Evolutionary conservation across 495 filamentous ascomycete species (phyloP).

Genomic region (Cercophora samala): DNA sequence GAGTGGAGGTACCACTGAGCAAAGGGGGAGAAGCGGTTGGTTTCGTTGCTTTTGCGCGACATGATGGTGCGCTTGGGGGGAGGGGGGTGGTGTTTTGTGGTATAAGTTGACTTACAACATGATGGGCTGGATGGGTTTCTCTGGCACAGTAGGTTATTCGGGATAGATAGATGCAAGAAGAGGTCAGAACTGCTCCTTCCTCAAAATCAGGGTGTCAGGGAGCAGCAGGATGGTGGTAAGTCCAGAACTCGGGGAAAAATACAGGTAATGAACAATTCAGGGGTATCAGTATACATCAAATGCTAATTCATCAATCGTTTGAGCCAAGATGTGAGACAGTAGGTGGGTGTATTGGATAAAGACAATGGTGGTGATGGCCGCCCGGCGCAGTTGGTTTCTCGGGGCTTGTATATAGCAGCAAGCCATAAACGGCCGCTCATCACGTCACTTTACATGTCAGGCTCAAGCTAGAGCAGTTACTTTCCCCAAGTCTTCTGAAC

Average conservation of each 20-base stretch:
- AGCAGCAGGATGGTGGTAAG: background rate
- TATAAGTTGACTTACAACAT: slow-evolving; percentile 11
- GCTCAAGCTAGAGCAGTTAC: background rate
- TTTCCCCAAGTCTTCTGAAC: background rate
- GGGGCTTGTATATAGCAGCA: background rate
- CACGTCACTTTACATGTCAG: background rate
- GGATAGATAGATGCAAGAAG: background rate
- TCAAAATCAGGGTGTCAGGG: background rate
- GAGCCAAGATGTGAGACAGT: background rate
- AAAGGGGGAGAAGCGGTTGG: slow-evolving; percentile 24
- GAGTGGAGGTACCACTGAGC: slow-evolving; percentile 24
- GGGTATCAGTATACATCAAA: background rate
- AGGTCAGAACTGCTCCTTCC: background rate
- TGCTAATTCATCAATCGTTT: background rate
- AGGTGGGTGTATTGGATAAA: background rate
- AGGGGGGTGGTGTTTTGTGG: slow-evolving; percentile 2
- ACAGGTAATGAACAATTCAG: background rate
- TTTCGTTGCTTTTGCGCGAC: slow-evolving; percentile 28
- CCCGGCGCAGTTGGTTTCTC: slow-evolving; percentile 1
- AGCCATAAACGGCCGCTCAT: background rate
- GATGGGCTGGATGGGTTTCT: no score
- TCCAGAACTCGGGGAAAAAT: no score
- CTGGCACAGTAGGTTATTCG: no score
- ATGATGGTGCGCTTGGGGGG: slow-evolving; percentile 24
- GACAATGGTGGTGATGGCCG: background rate